A percentile compares a stretch with the other conserved stretches of the same genome.
Evolutionary conservation across 768 basidiomycete species (phyloP).

Genomic region (Pisolithus albus): DNA sequence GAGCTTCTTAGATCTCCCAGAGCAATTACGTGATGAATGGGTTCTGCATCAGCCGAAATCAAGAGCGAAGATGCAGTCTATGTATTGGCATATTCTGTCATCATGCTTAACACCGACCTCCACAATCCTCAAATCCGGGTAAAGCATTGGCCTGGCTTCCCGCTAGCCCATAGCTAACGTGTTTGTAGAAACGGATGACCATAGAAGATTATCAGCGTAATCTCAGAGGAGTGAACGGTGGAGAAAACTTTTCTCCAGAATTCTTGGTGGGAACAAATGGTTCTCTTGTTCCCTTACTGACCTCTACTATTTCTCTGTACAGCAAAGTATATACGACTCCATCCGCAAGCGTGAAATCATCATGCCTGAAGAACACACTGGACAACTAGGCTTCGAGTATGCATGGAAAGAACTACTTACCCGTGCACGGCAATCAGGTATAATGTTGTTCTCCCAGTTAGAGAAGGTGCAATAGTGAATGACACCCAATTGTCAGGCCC

Average conservation of each 20-base stretch:
- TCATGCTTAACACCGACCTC: conserved; percentile 96
- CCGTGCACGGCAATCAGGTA: conserved; percentile 75
- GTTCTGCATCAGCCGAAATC: conserved; percentile 59
- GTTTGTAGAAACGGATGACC: conserved; percentile 83
- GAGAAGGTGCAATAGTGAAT: conserved; percentile 4
- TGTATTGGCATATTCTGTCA: conserved; percentile 90
- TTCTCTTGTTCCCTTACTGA: conserved; percentile 6
- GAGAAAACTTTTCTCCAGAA: conserved; percentile 73
- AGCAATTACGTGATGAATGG: not conserved
- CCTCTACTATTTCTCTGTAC: not conserved
- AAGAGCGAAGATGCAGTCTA: conserved; percentile 90
- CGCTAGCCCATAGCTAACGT: conserved; percentile 3
- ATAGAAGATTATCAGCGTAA: conserved; percentile 92
- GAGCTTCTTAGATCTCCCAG: not conserved
- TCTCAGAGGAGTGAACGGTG: conserved; percentile 86
- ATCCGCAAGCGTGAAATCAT: conserved; percentile 93
- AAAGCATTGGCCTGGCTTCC: conserved; percentile 10
- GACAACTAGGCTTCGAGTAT: conserved; percentile 95
- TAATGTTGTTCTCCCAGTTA: conserved; percentile 1
- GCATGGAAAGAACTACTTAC: conserved; percentile 95
- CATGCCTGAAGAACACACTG: conserved; percentile 96
- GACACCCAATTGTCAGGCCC: conserved; percentile 42
- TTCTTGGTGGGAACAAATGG: conserved; percentile 53
- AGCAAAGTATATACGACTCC: conserved; percentile 90
- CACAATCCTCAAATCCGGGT: conserved; percentile 92